Evolutionary conservation across 169 alveolate species (phyloP).

Genomic region (Eimeria sp.): DNA sequence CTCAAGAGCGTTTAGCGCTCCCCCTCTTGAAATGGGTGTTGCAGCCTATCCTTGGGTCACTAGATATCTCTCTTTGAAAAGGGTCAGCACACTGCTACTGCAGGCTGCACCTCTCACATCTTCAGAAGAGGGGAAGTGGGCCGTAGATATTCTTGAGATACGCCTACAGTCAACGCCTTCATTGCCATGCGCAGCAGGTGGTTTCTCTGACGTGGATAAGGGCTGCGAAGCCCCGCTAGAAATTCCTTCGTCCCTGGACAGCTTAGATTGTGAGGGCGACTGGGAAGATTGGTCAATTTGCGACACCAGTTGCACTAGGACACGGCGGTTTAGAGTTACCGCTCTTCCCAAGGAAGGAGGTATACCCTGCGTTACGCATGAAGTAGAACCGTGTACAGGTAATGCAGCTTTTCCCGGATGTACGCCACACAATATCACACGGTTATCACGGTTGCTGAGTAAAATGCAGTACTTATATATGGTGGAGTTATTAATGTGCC

Average conservation of each 20-base stretch:
- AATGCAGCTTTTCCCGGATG: background rate
- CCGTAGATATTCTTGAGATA: constrained; percentile 42
- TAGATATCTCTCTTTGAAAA: constrained; percentile 49
- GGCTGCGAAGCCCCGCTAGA: background rate
- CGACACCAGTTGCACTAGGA: constrained; percentile 37
- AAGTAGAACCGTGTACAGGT: constrained; percentile 62
- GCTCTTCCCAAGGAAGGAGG: constrained; percentile 55
- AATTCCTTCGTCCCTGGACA: constrained; percentile 9
- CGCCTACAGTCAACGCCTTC: constrained; percentile 57
- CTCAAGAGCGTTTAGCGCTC: background rate
- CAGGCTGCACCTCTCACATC: constrained; percentile 34
- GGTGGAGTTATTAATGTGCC: background rate
- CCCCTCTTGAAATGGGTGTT: constrained; percentile 6
- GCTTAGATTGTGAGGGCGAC: constrained; percentile 35
- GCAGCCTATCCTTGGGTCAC: constrained; percentile 56
- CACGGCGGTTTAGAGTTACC: constrained; percentile 17
- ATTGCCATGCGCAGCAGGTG: constrained; percentile 61
- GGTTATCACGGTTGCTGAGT: background rate
- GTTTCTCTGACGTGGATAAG: constrained; percentile 13
- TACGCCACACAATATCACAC: background rate
- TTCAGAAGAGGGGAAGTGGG: background rate
- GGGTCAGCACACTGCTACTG: constrained; percentile 39
- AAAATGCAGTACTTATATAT: background rate
- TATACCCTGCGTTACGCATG: constrained; percentile 45
- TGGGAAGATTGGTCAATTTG: constrained; percentile 68